These are phyloP conservation scores for Rosa lucieae DNA, from an alignment of 306 rosid species.

Conservation along the genomic window DNA sequence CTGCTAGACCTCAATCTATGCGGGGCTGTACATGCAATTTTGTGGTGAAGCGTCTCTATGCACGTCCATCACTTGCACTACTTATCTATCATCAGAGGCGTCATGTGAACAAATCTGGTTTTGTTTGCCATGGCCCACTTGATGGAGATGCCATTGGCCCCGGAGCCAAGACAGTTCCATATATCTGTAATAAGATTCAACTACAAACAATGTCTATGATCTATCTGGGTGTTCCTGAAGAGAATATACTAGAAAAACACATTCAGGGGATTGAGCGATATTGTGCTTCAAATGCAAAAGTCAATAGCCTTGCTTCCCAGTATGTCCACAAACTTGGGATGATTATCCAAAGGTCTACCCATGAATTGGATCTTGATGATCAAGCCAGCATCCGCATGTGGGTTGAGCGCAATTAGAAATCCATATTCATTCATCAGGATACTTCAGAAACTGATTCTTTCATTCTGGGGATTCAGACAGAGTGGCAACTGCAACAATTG, in stretches of 20 bases:
- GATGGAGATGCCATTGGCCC: constrained; percentile 98
- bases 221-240: constrained; percentile 94
- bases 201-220: constrained; percentile 98
- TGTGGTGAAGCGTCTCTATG: constrained; percentile 85
- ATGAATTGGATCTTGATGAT: constrained; percentile 92
- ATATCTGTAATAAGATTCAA: constrained; percentile 88
- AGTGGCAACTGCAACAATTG: constrained; percentile 97
- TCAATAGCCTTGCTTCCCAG: constrained; percentile 83
- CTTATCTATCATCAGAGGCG: constrained; percentile 75
- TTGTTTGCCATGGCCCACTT: constrained; percentile 92
- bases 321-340: constrained; percentile 92
- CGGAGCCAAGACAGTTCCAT: constrained; percentile 80
- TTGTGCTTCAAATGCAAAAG: constrained; percentile 79
- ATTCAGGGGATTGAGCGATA: constrained; percentile 86
- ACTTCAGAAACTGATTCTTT: constrained; percentile 78
- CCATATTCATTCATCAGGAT: constrained; percentile 78
- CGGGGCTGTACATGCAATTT: constrained; percentile 93
- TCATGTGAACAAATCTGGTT: constrained; percentile 86
- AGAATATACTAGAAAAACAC: constrained; percentile 89
- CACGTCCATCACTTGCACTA: constrained; percentile 83
- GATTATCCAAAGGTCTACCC: constrained; percentile 89
- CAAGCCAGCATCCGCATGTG: constrained; percentile 96
- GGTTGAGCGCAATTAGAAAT: constrained; percentile 83
- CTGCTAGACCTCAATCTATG: constrained; percentile 99
- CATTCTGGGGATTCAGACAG: constrained; percentile 94